Evolutionary conservation across 2,329 filamentous ascomycete species (phyloP), one percentile per base, ranked within the genome.

Genomic region (Aspergillus ustus): DNA sequence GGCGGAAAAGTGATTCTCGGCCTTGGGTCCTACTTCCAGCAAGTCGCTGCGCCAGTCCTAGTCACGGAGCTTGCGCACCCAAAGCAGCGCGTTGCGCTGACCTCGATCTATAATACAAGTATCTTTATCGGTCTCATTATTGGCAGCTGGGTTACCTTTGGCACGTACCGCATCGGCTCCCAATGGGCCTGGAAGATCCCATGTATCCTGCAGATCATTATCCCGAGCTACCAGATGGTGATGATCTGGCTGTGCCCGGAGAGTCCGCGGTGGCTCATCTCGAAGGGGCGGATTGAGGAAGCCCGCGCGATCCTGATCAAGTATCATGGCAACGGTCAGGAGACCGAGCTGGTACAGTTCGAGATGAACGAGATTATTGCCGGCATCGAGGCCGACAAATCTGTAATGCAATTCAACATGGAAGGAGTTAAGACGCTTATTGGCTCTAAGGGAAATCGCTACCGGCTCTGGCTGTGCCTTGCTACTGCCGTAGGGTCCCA

Each of bases 201-300:
- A 2, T 50, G 46, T 50, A 29, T 50, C 20, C 46, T 50, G 3
- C 46, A 50, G 46, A 28, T 50, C 13, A 4, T 28, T 3, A 29
- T 50, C 4, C 46, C 46, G 7, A 28, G 20, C n/a, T 50, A 50
- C 15, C 46, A 50, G 46, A 50, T 28, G n/a, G 46, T 20, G n/a
- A 50, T 50, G 46, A 28, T 50, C 46, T 50, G 46, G 46, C 46
- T 50, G n/a, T 20, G n/a, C 15, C 46, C 46, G n/a, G 46, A 50
- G 22, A 50, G 46, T 25, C 46, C 46, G 5, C n/a, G 46, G 7
- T 50, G 46, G 46, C 46, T 50, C 13, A 20, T 50, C 7, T 50
- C 46, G n/a, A 50, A 50, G 22, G 46, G 46, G n/a, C n/a, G 46
- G n/a, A 50, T 25, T 17, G 46, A 50, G 20, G 46, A 50, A 11